Percentiles rank a stretch among this genome's conserved stretches.
These are phyloP conservation scores for Colletotrichum sp. DNA, from an alignment of 2,329 filamentous ascomycete genomes.

Conservation along the genomic window DNA sequence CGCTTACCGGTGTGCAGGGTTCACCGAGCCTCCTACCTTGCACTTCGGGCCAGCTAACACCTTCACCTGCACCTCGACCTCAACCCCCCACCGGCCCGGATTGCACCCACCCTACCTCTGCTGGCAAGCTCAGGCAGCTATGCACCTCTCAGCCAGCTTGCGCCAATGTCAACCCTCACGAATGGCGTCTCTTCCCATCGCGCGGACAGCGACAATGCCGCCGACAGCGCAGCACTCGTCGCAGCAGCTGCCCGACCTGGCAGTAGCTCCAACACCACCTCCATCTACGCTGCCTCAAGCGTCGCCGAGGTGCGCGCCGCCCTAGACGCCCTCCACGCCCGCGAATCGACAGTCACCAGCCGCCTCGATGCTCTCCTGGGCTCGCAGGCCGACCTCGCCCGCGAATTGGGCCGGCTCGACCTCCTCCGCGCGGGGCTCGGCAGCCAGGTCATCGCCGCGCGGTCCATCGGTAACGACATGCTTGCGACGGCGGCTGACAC, in stretches of 20 bases:
- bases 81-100: constrained; percentile 16
- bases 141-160: constrained; percentile 44
- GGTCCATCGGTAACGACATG: constrained; percentile 88
- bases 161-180: constrained; percentile 52
- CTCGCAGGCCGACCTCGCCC: constrained; percentile 84
- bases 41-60: constrained; percentile 22
- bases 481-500: constrained; percentile 85
- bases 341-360: constrained; percentile 76
- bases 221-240: constrained; percentile 21
- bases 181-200: constrained; percentile 47
- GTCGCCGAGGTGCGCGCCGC: constrained; percentile 81
- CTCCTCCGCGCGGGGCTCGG: constrained; percentile 87
- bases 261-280: constrained; percentile 20
- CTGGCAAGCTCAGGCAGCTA: constrained; percentile 39
- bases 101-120: constrained; percentile 16
- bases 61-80: constrained; percentile 11
- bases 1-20: constrained; percentile 19
- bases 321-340: constrained; percentile 75
- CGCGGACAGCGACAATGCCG: constrained; percentile 33
- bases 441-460: constrained; percentile 82
- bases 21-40: constrained; percentile 18
- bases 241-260: not conserved
- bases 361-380: constrained; percentile 79
- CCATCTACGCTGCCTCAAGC: constrained; percentile 73
- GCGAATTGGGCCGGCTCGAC: constrained; percentile 87